Percentiles rank a stretch among this genome's conserved stretches.
These are phyloP conservation scores for Citrullus colocynthis DNA, from an alignment of 306 rosid genomes.

Conservation along the genomic window DNA sequence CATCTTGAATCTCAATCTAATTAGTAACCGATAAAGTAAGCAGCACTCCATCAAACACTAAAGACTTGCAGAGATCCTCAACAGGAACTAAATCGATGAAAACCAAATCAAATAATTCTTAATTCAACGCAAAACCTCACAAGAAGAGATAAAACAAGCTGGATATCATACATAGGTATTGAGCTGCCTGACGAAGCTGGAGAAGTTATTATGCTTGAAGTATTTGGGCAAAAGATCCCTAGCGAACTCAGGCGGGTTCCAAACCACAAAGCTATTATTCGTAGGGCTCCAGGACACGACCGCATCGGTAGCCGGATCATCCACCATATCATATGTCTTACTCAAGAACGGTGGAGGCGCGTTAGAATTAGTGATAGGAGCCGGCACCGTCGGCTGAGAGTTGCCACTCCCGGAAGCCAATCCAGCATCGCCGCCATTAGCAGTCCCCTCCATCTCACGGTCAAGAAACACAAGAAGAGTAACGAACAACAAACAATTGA, in stretches of 20 bases:
- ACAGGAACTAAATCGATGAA: background rate
- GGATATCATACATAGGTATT: conserved; percentile 62
- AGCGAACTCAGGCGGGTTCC: conserved; percentile 97
- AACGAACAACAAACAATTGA: background rate
- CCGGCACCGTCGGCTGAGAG: conserved; percentile 25
- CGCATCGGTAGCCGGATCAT: conserved; percentile 65
- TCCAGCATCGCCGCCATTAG: conserved; percentile 20
- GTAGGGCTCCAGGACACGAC: conserved; percentile 85
- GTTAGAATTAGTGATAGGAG: conserved; percentile 45
- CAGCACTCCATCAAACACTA: background rate
- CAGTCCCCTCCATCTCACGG: conserved; percentile 30
- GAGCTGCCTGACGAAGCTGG: conserved; percentile 86
- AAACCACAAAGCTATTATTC: conserved; percentile 89
- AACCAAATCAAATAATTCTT: background rate
- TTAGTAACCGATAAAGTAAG: background rate
- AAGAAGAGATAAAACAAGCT: background rate
- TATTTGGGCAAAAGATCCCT: conserved; percentile 82
- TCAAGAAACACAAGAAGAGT: background rate
- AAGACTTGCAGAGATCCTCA: background rate
- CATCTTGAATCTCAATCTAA: background rate
- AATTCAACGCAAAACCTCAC: background rate
- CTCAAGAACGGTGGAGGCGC: conserved; percentile 89
- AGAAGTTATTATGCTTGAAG: conserved; percentile 91
- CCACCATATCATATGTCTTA: conserved; percentile 96
- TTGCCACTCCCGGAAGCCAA: background rate